Evolutionary conservation across 2,329 filamentous ascomycete species (phyloP), one percentile per base, ranked within the genome.

Genomic region (Lasiodiplodia citricola): DNA sequence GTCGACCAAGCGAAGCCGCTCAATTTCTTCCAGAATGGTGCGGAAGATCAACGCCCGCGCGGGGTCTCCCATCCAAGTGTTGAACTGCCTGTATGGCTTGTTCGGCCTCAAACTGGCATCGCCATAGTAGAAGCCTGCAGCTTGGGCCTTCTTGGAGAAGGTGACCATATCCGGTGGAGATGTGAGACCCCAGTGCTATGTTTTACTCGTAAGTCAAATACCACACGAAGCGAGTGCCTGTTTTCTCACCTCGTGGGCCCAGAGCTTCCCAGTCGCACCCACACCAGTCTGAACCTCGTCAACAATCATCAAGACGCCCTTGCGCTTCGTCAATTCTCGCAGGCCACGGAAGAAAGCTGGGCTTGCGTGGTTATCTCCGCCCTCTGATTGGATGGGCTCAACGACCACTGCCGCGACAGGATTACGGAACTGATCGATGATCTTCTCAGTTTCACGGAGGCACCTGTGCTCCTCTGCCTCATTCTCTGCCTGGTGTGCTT

Each of bases 51-150:
- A 83, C n/a, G 92, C 93, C 70, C 93, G 90, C 16, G 91, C 90
- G 18, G 94, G 94, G 83, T 97, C 94, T 75, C 94, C 94, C 91
- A 97, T 96, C 94, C 94, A 97, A 60, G 93, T 97, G 86, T 97
- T 97, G 87, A 97, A 97, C 83, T 97, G 94, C 71, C 94, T 90
- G 86, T 97, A 97, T 8, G 94, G 91, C 87, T 94, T 94, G 85
- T 97, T 97, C 71, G 94, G 94, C 14, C 92, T 87, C 73, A 97
- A 86, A 52, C 88, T 89, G 11, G 88, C 87, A 85, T 96, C 91
- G 70, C 91, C 91, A 78, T 90, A 97, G 86, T 96, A 97, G 87
- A 95, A 97, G 44, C 94, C 94, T 8, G 94, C 94, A 2, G 94
- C 92, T 83, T 97, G 94, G 2, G 94, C 94, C 86, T 97, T 97